Base-by-base conservation (phyloP, 2,329 filamentous ascomycete genomes). In the Arachnopeziza araneosa region DNA sequence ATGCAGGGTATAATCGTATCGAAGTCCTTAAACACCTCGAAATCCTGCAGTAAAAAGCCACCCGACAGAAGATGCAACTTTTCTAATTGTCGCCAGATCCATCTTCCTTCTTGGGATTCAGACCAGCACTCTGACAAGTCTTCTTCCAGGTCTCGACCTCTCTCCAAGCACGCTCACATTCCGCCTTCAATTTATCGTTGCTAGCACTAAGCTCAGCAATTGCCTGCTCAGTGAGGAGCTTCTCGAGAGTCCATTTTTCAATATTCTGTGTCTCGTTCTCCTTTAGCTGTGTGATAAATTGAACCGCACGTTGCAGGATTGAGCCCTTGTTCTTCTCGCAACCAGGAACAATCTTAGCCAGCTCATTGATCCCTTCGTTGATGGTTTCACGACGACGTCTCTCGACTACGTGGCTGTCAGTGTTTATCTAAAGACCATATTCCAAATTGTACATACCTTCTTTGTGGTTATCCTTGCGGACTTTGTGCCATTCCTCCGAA, bases 311-410 rank as follows among this genome's bases (percentile, higher is more conserved):
- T 72, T 96, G 90, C 48, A 99, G 80, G 65, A 99, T 98, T 1
- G 92, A 96, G 0, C 95, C 95, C 77, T 99, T 99, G 80, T 99
- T 98, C 81, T 98, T 99, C 76, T 99, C 95, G 70, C 93, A 97
- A 17, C 92, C 92, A 0, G 95, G 95, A 0, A 99, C 95, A 66
- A 99, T 96, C 78, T 97, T 98, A 67, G 93, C 91, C 30, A 99
- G 84, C 75, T 98, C 95, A 71, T 97, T 98, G 69, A 99, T 99
- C 55, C 95, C 95, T 76, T 99, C 95, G 67, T 99, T 99, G 74
- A 99, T 99, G 0, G 95, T 97, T 76, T 99, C 95, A 64, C 95
- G 90, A 52, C 95, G 91, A 61, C 95, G 91, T 62, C 95, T 91
- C 77, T 99, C 95, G 63, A 99, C 95, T 98, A 61, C 24, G 3